A percentile compares a stretch with the other conserved stretches of the same genome.
Evolutionary conservation across 352 stramenopile species (phyloP).

Genomic region (Phytophthora kernoviae): DNA sequence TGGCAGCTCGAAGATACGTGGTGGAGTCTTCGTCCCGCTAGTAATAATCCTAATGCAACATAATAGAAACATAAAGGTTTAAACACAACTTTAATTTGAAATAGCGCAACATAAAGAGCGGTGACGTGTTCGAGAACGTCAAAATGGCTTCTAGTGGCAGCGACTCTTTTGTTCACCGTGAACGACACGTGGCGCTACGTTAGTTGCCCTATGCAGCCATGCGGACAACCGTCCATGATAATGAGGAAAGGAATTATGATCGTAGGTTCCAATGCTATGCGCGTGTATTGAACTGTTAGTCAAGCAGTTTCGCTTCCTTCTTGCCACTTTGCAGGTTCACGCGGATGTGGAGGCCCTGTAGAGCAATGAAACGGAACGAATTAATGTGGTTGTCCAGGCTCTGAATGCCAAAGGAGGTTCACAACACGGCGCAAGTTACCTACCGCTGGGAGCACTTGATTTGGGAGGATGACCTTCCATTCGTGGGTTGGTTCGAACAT

Average conservation of each 20-base stretch:
- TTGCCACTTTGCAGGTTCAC: slow-evolving; percentile 61
- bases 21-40: no score
- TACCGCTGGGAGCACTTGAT: slow-evolving; percentile 57
- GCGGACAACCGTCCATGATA: neutral
- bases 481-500: slow-evolving; percentile 64
- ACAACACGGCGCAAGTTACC: slow-evolving; percentile 3
- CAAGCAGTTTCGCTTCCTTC: slow-evolving; percentile 65
- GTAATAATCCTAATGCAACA: slow-evolving; percentile 13
- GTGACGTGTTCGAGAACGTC: slow-evolving; percentile 2
- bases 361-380: neutral
- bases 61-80: slow-evolving; percentile 7
- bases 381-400: neutral
- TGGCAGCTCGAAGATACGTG: slow-evolving; percentile 29
- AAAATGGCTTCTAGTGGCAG: slow-evolving; percentile 16
- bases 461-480: slow-evolving; percentile 60
- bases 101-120: slow-evolving; percentile 3
- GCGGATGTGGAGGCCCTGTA: slow-evolving; percentile 63
- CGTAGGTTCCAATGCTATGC: neutral
- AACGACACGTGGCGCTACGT: slow-evolving; percentile 24
- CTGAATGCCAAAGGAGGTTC: neutral
- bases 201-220: neutral
- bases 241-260: neutral
- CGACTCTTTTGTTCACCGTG: neutral
- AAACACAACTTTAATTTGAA: slow-evolving; percentile 9
- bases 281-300: slow-evolving; percentile 4